Evolutionary conservation across 208 protist species (phyloP).

Genomic region (Crithidia mellificae): DNA sequence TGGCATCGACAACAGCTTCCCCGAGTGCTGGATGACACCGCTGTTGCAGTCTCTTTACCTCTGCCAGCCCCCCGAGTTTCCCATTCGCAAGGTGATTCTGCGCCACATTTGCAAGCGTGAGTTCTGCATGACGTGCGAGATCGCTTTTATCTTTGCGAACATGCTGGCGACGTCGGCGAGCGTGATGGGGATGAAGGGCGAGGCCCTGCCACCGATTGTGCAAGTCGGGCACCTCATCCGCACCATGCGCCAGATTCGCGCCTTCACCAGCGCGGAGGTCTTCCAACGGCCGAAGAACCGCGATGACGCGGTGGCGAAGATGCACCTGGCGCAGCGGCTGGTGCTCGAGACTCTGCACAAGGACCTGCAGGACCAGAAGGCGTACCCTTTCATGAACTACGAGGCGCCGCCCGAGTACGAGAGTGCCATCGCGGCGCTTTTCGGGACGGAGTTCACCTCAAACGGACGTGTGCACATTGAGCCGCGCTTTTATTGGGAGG

Average conservation of each 20-base stretch:
- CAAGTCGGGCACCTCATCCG: conserved; percentile 82
- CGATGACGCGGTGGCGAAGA: conserved; percentile 86
- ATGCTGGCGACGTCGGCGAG: conserved; percentile 76
- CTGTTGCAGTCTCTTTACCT: conserved; percentile 86
- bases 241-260: conserved; percentile 74
- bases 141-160: conserved; percentile 86
- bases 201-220: conserved; percentile 81
- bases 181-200: conserved; percentile 48
- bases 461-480: conserved; percentile 74
- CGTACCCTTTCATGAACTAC: conserved; percentile 75
- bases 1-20: conserved; percentile 88
- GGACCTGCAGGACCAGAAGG: conserved; percentile 80
- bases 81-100: conserved; percentile 79
- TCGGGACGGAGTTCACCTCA: conserved; percentile 83
- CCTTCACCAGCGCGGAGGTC: conserved; percentile 50
- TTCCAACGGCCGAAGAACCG: conserved; percentile 75
- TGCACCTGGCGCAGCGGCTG: conserved; percentile 70
- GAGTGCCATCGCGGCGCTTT: conserved; percentile 71
- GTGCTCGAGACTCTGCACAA: conserved; percentile 79
- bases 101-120: conserved; percentile 79
- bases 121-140: conserved; percentile 90
- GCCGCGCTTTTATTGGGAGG: conserved; percentile 89
- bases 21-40: conserved; percentile 87
- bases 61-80: conserved; percentile 81
- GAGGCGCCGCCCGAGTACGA: conserved; percentile 67